A percentile compares a stretch with the other conserved stretches of the same genome.
These are phyloP conservation scores for Exophiala aquamarina DNA, from an alignment of 2,329 filamentous ascomycete species.

Conservation along the genomic window DNA sequence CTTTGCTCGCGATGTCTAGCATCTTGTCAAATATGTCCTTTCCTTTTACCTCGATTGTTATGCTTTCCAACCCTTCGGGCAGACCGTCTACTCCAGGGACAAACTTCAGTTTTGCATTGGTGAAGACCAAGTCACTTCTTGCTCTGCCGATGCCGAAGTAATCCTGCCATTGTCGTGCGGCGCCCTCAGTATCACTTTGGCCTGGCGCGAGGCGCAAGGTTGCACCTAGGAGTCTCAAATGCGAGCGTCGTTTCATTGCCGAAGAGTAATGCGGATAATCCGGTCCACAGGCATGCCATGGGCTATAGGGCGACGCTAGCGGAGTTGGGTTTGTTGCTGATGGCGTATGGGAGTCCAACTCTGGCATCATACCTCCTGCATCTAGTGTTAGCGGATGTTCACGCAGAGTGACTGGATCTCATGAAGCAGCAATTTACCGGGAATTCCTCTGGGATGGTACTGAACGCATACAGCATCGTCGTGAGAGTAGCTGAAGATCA, in stretches of 20 bases:
- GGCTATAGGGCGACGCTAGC: slow-evolving; percentile 39
- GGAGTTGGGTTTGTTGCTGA: slow-evolving; percentile 38
- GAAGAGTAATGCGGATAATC: slow-evolving; percentile 36
- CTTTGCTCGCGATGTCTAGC: slow-evolving; percentile 31
- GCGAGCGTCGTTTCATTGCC: slow-evolving; percentile 37
- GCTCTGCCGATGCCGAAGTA: slow-evolving; percentile 35
- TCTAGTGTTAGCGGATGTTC: slow-evolving; percentile 20
- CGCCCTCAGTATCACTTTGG: slow-evolving; percentile 37
- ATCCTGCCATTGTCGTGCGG: slow-evolving; percentile 41
- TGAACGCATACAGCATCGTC: slow-evolving; percentile 39
- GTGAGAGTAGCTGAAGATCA: slow-evolving; percentile 37
- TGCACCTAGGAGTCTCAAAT: slow-evolving; percentile 38
- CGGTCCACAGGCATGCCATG: slow-evolving; percentile 46
- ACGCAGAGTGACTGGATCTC: too few species aligned
- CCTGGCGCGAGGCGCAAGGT: slow-evolving; percentile 39
- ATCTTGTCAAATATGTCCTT: slow-evolving; percentile 34
- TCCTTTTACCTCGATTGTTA: slow-evolving; percentile 40
- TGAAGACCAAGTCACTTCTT: slow-evolving; percentile 30
- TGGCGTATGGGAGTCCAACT: slow-evolving; percentile 42
- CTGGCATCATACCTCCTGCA: slow-evolving; percentile 44
- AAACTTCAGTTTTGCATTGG: slow-evolving; percentile 39
- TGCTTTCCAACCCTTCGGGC: slow-evolving; percentile 38
- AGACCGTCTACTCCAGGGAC: slow-evolving; percentile 33
- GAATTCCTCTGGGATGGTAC: slow-evolving; percentile 46
- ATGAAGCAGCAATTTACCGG: too few species aligned